phyloP scores from a whole-genome alignment of 179 eudicot genomes.

The Beta macrorhiza region DNA sequence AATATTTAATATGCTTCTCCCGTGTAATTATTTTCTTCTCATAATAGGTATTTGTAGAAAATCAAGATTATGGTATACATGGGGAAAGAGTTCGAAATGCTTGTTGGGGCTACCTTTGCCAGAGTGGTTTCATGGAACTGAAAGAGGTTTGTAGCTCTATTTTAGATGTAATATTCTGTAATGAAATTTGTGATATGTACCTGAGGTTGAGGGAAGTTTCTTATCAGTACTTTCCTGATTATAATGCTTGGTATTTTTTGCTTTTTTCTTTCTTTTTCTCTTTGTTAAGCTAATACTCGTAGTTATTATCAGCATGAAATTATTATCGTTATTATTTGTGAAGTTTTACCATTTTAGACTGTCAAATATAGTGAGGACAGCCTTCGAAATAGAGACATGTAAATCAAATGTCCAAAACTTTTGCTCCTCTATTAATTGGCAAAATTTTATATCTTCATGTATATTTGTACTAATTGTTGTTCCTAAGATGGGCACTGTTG shows the following conservation, averaged over 20 bases:
- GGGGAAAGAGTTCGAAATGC: constrained; percentile 98
- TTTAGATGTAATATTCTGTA: background rate
- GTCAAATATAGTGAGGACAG: background rate
- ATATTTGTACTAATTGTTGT: background rate
- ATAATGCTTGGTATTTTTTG: background rate
- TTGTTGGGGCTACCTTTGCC: constrained; percentile 99
- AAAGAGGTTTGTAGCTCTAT: constrained; percentile 60
- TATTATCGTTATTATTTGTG: background rate
- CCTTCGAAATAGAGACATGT: background rate
- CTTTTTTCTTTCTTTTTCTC: background rate
- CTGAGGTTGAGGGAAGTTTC: background rate
- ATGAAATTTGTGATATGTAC: background rate
- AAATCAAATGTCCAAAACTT: background rate
- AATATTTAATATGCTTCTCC: constrained; percentile 16
- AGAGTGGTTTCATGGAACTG: constrained; percentile 88
- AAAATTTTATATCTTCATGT: background rate
- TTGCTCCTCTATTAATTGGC: background rate
- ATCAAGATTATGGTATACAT: constrained; percentile 93
- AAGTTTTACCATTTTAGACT: background rate
- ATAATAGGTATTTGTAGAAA: constrained; percentile 79
- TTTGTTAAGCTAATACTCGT: background rate
- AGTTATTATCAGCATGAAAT: background rate
- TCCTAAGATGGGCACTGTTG: background rate
- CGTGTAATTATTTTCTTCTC: constrained; percentile 1
- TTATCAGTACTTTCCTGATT: background rate